A percentile compares a stretch with the other conserved stretches of the same genome.
These are phyloP conservation scores for Phyllosticta citriasiana DNA, from an alignment of 2,329 filamentous ascomycete species.

Conservation along the genomic window DNA sequence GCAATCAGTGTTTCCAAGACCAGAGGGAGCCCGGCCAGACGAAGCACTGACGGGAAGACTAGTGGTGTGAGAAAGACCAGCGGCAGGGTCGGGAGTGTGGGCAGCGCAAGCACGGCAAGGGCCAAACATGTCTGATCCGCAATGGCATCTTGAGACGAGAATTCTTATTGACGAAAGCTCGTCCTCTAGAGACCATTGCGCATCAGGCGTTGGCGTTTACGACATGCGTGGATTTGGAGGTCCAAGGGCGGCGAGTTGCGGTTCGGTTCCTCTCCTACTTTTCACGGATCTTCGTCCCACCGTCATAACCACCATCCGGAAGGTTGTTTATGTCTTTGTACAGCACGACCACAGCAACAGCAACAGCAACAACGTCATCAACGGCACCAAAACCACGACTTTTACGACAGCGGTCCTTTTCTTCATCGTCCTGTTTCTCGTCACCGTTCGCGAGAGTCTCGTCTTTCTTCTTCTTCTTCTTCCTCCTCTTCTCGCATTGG, in stretches of 20 bases:
- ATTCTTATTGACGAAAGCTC: slow-evolving; percentile 5
- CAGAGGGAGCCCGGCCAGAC: slow-evolving; percentile 33
- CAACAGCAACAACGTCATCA: not conserved
- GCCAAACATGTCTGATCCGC: slow-evolving; percentile 9
- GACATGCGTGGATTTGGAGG: slow-evolving; percentile 2
- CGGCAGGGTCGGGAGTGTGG: slow-evolving; percentile 39
- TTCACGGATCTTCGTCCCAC: not conserved
- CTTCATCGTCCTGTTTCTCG: not conserved
- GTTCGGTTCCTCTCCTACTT: not conserved
- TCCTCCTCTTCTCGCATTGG: not conserved
- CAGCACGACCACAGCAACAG: not conserved
- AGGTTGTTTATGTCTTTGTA: not conserved
- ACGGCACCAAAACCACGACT: not conserved
- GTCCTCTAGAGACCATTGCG: not conserved
- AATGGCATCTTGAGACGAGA: not conserved
- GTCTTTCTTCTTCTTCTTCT: not conserved
- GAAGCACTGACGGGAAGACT: slow-evolving; percentile 38
- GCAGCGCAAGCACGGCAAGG: slow-evolving; percentile 14
- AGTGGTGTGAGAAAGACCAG: slow-evolving; percentile 40
- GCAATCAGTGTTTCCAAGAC: slow-evolving; percentile 36
- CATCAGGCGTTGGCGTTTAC: slow-evolving; percentile 2
- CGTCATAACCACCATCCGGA: not conserved
- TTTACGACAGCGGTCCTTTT: not conserved
- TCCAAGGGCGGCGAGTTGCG: not conserved
- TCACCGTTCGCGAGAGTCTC: not conserved